These are phyloP conservation scores for Metrosideros polymorpha DNA, from an alignment of 441 rosid genomes.

Conservation along the genomic window DNA sequence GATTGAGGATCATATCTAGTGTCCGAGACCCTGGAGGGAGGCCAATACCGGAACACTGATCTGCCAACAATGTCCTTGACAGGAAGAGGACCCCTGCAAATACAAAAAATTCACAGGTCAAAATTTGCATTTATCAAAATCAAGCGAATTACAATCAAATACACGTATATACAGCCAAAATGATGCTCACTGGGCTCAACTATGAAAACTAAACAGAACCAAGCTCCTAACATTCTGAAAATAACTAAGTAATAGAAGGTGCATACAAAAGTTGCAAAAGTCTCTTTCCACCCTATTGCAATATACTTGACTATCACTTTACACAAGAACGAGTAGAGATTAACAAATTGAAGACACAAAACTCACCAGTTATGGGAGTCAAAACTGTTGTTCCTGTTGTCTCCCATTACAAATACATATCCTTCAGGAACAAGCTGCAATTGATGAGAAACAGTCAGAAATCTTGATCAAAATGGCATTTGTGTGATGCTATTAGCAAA, in stretches of 20 bases:
- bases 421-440: constrained; percentile 56
- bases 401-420: constrained; percentile 63
- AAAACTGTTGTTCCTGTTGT: constrained; percentile 63
- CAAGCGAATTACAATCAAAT: neutral
- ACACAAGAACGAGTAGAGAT: neutral
- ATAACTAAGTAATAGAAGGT: neutral
- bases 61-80: constrained; percentile 49
- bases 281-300: neutral
- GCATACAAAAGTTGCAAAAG: neutral
- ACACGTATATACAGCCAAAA: neutral
- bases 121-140: neutral
- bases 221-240: neutral
- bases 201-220: neutral
- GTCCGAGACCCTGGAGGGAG: constrained; percentile 71
- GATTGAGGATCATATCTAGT: constrained; percentile 24
- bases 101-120: constrained; percentile 1
- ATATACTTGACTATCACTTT: neutral
- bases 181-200: neutral
- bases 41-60: constrained; percentile 63
- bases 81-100: constrained; percentile 73
- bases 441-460: neutral
- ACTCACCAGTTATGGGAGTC: constrained; percentile 69
- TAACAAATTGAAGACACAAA: neutral
- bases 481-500: neutral
- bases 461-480: neutral